These are phyloP conservation scores for Davidsoniella neocaledoniae DNA, from an alignment of 2,329 filamentous ascomycete species.

Conservation along the genomic window DNA sequence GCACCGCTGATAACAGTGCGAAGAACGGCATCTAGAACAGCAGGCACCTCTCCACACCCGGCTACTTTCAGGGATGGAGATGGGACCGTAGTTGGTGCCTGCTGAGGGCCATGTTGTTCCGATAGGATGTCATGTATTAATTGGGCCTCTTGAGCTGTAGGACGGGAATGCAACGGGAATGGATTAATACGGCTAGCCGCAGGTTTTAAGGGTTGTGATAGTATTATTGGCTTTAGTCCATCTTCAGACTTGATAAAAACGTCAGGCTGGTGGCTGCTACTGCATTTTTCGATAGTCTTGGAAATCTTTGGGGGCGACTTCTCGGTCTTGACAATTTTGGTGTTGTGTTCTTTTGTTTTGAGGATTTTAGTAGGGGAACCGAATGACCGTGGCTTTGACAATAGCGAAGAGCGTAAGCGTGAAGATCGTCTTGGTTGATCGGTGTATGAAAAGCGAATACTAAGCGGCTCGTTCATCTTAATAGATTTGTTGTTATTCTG, in stretches of 20 bases:
- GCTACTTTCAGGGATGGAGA: conserved; percentile 30
- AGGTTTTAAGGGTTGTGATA: background rate
- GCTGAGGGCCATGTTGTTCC: background rate
- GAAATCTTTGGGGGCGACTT: no score
- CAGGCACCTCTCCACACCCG: conserved; percentile 44
- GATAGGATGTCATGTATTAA: background rate
- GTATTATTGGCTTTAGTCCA: background rate
- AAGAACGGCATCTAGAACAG: conserved; percentile 35
- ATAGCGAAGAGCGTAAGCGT: no score
- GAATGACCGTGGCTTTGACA: no score
- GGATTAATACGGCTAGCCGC: background rate
- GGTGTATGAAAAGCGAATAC: no score
- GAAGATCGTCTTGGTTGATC: no score
- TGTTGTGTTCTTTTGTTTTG: no score
- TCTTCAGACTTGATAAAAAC: background rate
- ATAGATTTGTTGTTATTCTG: no score
- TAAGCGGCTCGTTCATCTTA: no score
- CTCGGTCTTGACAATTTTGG: no score
- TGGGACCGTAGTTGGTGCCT: background rate
- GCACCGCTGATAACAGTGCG: conserved; percentile 36
- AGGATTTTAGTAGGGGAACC: no score
- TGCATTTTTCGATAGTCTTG: no score
- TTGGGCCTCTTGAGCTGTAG: background rate
- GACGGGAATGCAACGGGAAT: background rate
- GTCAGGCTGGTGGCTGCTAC: no score